Evolutionary conservation across 2,329 filamentous ascomycete species (phyloP), one percentile per base, ranked within the genome.

Genomic region (Cladosporium sp.): DNA sequence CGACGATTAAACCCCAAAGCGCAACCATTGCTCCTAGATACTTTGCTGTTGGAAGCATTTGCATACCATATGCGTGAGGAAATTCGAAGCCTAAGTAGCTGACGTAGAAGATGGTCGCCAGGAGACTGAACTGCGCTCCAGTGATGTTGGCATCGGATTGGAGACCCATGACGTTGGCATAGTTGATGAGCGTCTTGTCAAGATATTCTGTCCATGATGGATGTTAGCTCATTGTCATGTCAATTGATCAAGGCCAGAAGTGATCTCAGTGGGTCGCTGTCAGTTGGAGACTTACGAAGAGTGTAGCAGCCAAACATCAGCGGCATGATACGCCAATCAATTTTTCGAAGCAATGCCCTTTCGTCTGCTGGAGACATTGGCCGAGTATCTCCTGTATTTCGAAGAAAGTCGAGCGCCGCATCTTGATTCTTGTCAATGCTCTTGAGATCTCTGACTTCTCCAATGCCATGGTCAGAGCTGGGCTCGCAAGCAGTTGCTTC

Each of bases 91-190:
- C 74, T 1, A 84, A 71, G 55, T 83, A 80, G 3, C 81, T 84
- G 40, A 87, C 83, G 64, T 84, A 88, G 63, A 87, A 82, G 25
- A 82, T 80, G 0, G 83, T 85, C 2, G 83, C 83, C 17, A 83
- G 70, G 69, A 84, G 84, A 48, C 81, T 82, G 67, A 87, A 87
- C 49, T 87, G 78, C 59, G 87, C 85, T 17, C 80, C 80, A 12
- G 71, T 67, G 48, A 88, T 75, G 0, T 78, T 72, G 6, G 84
- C 75, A 58, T 86, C 83, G 51, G 77, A 70, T 20, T 70, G 74
- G 7, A 89, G 68, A 3, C 84, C 83, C 85, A 88, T 88, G 52
- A 88, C 83, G 59, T 81, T 82, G 17, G 83, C 83, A 65, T 88
- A 88, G 79, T 85, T 75, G 61, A 75, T 64, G 3, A 74, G 58